Conservation (phyloP, 2,329 filamentous ascomycete genomes). For the Pseudogymnoascus sp. region DNA sequence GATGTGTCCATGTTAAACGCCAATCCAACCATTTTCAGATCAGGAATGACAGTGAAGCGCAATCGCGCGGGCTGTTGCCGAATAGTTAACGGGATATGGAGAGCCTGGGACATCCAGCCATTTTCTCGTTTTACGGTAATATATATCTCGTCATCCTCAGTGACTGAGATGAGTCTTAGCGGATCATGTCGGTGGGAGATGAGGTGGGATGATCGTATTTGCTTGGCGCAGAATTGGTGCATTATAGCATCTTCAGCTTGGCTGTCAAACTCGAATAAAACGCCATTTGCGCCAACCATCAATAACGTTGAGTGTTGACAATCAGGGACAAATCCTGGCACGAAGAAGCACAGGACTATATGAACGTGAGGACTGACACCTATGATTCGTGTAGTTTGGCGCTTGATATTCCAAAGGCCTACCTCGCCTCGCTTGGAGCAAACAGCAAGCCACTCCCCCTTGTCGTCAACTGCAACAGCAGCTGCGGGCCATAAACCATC, state of each 20-base stretch:
- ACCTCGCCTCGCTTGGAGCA: background rate
- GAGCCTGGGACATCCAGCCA: background rate
- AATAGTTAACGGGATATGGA: background rate
- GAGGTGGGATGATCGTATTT: background rate
- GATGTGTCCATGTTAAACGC: background rate
- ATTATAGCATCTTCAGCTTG: background rate
- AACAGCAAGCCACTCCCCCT: background rate
- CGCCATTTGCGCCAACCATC: background rate
- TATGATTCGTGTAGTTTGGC: background rate
- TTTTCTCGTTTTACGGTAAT: background rate
- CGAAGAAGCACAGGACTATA: background rate
- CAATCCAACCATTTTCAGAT: background rate
- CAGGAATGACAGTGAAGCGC: background rate
- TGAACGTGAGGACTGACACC: background rate
- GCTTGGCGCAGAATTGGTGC: background rate
- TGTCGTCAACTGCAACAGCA: background rate
- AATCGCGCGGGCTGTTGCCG: background rate
- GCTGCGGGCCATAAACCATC: background rate
- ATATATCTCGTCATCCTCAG: background rate
- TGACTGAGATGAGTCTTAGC: background rate
- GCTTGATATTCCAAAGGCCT: background rate
- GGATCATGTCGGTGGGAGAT: background rate
- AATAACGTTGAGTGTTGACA: background rate
- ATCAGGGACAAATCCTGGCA: background rate
- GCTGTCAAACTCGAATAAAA: background rate